Evolutionary conservation across 2,329 filamentous ascomycete species (phyloP), one percentile per base, ranked within the genome.

Genomic region (Gnomoniopsis sp.): DNA sequence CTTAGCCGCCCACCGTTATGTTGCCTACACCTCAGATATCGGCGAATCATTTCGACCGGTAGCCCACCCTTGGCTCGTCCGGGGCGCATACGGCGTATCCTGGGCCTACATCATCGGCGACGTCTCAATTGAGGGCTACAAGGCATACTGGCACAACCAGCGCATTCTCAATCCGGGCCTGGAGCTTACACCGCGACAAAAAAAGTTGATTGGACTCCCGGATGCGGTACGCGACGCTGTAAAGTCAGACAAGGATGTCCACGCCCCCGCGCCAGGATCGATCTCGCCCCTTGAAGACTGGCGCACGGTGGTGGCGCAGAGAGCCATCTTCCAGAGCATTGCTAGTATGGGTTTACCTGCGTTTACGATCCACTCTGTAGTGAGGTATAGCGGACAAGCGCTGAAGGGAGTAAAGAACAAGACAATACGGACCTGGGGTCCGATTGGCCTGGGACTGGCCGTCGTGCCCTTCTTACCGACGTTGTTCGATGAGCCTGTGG

Each of bases 11-110:
- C 95, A 98, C 69, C 88, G 95, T 68, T 99, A 99, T 70, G 92
- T 99, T 51, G 95, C 95, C 58, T 99, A 99, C 73, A 98, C 95
- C 0, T 93, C 88, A 21, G 93, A 98, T 69, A 93, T 99, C 64
- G 95, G 95, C 71, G 95, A 99, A 74, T 96, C 90, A 0, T 99
- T 99, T 75, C 86, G 95, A 2, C 95, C 95, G 0, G 83, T 99
- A 43, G 93, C 93, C 3, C 93, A 97, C 70, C 93, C 92, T 0
- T 87, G 82, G 67, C 76, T 96, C 3, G 89, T 99, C 12, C 85
- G 88, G 60, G 79, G 85, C 50, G 95, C 95, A 6, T 99, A 99
- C 70, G 93, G 85, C 51, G 79, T 99, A 46, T 96, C 91, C 2
- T 98, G 95, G 95, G 80, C 89, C 12, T 99, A 99, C 69, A 84